phyloP scores from a whole-genome alignment of 345 rosid species.

The Laguncularia racemosa region DNA sequence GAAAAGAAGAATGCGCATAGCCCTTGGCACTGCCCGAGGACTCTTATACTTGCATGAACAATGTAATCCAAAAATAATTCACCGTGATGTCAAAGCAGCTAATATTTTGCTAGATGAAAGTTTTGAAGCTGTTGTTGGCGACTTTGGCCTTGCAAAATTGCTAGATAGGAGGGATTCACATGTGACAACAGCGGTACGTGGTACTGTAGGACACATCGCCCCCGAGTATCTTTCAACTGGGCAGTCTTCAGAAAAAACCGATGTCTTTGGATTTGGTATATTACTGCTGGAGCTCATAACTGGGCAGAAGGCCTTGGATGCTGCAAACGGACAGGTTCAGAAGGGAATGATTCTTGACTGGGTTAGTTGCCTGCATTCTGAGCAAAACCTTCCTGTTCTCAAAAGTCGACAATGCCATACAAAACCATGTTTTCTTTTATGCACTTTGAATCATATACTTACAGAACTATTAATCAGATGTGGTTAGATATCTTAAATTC shows the following conservation, averaged over 20 bases:
- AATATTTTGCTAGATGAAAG: constrained; percentile 83
- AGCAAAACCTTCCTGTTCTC: not conserved
- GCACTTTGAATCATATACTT: too few relatives aligned
- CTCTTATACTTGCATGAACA: constrained; percentile 93
- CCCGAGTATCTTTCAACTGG: constrained; percentile 97
- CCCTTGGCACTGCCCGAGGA: constrained; percentile 87
- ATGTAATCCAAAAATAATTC: constrained; percentile 89
- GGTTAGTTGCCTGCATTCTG: constrained; percentile 31
- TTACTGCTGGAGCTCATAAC: constrained; percentile 92
- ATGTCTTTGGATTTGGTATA: constrained; percentile 92
- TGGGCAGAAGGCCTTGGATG: constrained; percentile 82
- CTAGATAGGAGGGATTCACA: constrained; percentile 82
- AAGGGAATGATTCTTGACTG: constrained; percentile 88
- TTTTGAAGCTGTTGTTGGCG: constrained; percentile 93
- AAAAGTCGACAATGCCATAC: not conserved
- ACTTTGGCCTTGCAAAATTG: constrained; percentile 89
- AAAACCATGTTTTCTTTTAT: not conserved
- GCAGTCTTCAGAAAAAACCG: constrained; percentile 91
- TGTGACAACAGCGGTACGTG: constrained; percentile 90
- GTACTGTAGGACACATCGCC: constrained; percentile 94
- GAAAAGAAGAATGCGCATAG: constrained; percentile 65
- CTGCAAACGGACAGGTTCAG: constrained; percentile 75
- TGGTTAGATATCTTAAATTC: not conserved
- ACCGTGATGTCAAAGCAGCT: constrained; percentile 96
- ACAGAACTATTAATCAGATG: too few relatives aligned